Conservation (phyloP, 169 alveolate species). For the Prorocentrum cordatum region DNA sequence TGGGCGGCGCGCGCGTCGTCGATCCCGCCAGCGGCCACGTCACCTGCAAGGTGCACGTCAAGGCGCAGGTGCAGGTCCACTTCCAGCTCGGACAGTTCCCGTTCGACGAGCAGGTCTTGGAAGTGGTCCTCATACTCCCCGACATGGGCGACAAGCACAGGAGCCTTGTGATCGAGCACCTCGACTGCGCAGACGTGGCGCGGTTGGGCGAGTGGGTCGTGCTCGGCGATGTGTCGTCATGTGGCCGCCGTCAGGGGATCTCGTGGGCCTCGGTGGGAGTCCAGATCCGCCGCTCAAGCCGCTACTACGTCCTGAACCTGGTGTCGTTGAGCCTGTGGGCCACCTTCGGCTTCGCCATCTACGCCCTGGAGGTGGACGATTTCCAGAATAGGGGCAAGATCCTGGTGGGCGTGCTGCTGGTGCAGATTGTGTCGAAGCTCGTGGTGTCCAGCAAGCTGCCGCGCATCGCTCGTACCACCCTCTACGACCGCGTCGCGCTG, state of each 20-base stretch:
- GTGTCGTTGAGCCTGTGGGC: constrained; percentile 20
- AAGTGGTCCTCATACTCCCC: too few species aligned
- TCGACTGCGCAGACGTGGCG: too few species aligned
- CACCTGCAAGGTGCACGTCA: constrained; percentile 29
- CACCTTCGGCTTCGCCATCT: constrained; percentile 18
- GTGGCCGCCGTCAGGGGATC: neutral
- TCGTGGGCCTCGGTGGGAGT: neutral
- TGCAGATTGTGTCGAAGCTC: constrained; percentile 61
- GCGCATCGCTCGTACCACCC: constrained; percentile 46
- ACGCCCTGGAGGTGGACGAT: constrained; percentile 50
- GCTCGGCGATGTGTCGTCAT: too few species aligned
- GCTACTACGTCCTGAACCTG: constrained; percentile 21
- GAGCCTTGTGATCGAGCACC: too few species aligned
- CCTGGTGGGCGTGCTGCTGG: constrained; percentile 61
- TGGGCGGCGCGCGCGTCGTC: neutral
- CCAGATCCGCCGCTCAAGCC: neutral
- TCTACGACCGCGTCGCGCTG: constrained; percentile 37
- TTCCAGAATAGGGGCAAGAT: constrained; percentile 59
- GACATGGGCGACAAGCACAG: too few species aligned
- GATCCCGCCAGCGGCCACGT: constrained; percentile 3
- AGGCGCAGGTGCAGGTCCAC: constrained; percentile 14
- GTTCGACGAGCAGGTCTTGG: too few species aligned
- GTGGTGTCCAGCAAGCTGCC: constrained; percentile 64
- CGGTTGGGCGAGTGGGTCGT: too few species aligned
- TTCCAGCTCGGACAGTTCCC: neutral